Evolutionary conservation across 768 basidiomycete genomes (phyloP).

Genomic region (Boletus reticulatus): DNA sequence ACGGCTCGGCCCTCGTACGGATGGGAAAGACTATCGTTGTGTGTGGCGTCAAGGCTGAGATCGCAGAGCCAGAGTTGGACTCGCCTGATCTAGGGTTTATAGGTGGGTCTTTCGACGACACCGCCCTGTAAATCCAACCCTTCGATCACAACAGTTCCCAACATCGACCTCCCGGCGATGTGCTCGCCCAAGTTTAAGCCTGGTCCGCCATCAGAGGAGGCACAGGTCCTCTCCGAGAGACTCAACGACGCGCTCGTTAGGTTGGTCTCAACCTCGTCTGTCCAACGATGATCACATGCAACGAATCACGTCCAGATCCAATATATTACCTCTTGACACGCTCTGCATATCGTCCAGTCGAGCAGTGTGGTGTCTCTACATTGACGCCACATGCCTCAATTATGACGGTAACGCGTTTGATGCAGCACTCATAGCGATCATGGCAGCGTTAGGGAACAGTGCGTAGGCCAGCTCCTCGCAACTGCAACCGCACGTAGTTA

Average conservation of each 20-base stretch:
- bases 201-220: conserved; percentile 92
- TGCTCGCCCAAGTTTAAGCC: conserved; percentile 94
- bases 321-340: conserved; percentile 57
- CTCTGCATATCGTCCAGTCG: conserved; percentile 81
- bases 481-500: conserved; percentile 30
- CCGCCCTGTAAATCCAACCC: background rate
- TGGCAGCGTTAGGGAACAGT: conserved; percentile 86
- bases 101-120: conserved; percentile 42
- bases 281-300: background rate
- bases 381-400: conserved; percentile 94
- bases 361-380: conserved; percentile 90
- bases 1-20: conserved; percentile 89
- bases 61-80: conserved; percentile 86
- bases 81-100: conserved; percentile 74
- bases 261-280: conserved; percentile 38
- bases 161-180: conserved; percentile 89
- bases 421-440: conserved; percentile 82
- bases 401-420: conserved; percentile 97
- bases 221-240: conserved; percentile 84
- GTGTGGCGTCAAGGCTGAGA: conserved; percentile 95
- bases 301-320: conserved; percentile 45
- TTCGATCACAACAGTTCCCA: conserved; percentile 63
- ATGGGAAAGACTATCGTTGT: conserved; percentile 93
- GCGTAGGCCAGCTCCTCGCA: conserved; percentile 35
- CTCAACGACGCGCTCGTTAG: conserved; percentile 74